Base-by-base conservation (phyloP, 2,329 filamentous ascomycete genomes). In the Diaporthe vexans region DNA sequence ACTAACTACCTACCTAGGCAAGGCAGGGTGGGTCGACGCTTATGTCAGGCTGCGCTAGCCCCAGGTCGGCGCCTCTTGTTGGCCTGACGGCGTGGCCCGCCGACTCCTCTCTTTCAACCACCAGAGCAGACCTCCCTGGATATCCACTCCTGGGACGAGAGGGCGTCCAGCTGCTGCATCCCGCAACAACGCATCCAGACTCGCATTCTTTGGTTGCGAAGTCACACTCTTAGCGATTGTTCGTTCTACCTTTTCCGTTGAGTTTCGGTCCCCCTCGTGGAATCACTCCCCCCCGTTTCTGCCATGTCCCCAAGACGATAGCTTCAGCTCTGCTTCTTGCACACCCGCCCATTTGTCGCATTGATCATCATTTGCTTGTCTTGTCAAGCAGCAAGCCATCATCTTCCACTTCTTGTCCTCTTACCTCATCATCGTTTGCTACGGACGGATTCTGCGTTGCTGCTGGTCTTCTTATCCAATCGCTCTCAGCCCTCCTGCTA, bases 191-290 rank as follows among this genome's bases (percentile, higher is more conserved):
- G 48, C 54, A 74, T 69, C 59, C 48, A 37, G 68, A 70, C 68
- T 72, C 59, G 72, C 68, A 59, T 63, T 33, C 29, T 74, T 71
- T 71, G 63, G 56, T 74, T 51, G 72, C 59, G 72, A 56, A 69
- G 75, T 73, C 65, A 52, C 63, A 46, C 46, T 69, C 59, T 67
- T 59, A 51, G 17, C 56, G 73, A 76, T 78, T 78, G 77, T 78
- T 78, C 76, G 77, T 78, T 75, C 54, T 51, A 65, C 75, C 74
- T 74, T 73, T 77, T 73, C 76, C 65, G 73, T 76, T 76, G 69
- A 75, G 75, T 76, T 68, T 51, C 58, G 63, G 21, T 40, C 48
- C 63, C 46, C 72, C 52, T 74, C 59, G 54, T 69, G 72, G 61
- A 71, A 72, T 51, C 63, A 40, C 46, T 40, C 29, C 63, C 46